Percentiles rank a stretch among this genome's conserved stretches.
phyloP scores from a whole-genome alignment of 2,329 filamentous ascomycete species.

The Trichoderma guizhouense region DNA sequence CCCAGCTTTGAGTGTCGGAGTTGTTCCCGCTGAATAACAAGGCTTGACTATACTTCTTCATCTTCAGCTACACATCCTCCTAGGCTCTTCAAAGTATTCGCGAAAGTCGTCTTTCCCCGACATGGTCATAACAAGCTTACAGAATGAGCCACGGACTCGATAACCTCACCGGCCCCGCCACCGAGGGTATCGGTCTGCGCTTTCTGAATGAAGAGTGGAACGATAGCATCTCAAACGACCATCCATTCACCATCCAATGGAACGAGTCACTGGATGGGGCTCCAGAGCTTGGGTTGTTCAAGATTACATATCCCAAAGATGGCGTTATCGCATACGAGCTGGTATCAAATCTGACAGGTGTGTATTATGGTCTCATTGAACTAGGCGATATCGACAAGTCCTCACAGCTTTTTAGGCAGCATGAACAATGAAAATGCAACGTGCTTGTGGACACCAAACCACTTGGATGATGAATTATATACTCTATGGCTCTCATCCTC shows the following conservation, averaged over 20 bases:
- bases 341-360: conserved; percentile 32
- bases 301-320: conserved; percentile 30
- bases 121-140: not conserved
- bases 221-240: conserved; percentile 33
- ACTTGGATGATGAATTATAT: conserved; percentile 28
- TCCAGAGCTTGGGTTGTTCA: conserved; percentile 30
- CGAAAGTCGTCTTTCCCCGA: not conserved
- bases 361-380: conserved; percentile 14
- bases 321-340: conserved; percentile 30
- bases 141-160: conserved; percentile 10
- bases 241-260: conserved; percentile 30
- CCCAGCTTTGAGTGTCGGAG: not conserved
- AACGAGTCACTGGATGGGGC: conserved; percentile 26
- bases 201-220: conserved; percentile 36
- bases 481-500: conserved; percentile 30
- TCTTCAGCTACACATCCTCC: not conserved
- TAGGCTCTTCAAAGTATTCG: not conserved
- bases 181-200: conserved; percentile 28
- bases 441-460: conserved; percentile 31
- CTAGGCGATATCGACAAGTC: not conserved
- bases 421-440: conserved; percentile 24
- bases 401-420: conserved; percentile 24
- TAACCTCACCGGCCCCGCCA: conserved; percentile 15
- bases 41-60: not conserved
- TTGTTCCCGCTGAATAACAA: not conserved